Base-by-base conservation (phyloP, 345 rosid genomes). In the Linum lewisii region DNA sequence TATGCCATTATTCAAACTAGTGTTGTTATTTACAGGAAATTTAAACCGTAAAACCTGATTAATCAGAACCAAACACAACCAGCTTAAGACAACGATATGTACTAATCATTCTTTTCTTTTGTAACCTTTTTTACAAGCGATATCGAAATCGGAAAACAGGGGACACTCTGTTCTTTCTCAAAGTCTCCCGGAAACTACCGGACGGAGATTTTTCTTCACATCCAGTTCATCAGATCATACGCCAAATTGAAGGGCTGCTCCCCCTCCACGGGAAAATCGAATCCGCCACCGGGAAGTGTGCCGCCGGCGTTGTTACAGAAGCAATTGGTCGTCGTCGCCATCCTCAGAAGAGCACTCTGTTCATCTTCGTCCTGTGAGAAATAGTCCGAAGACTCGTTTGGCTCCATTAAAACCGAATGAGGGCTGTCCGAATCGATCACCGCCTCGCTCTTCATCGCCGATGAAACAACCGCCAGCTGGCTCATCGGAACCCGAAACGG, bases 311-410 rank as follows among this genome's bases (percentile, higher is more conserved):
- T 3, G 15, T 42, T 42, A 16, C 16, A 16, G 47, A 42, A 42
- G 47, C 47, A 11, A 42, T 42, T 11, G 47, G 47, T 42, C 16
- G 45, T 15, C 16, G 45, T 2, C 32, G 45, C 45, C 45, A 38
- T 38, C 47, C 9, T 42, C 47, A 42, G 47, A 42, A 42, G n/a
- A n/a, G n/a, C n/a, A n/a, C n/a, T n/a, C n/a, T n/a, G 14, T 42
- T 42, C 56, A 4, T 52, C 56, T 24, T 52, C 56, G 25, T 52
- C 56, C 56, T 52, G 56, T 19, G 56, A 52, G 56, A 52, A 52
- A 24, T 52, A 24, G 13, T 52, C 56, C 18, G 47, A 42, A 1
- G 47, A 42, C 18, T 42, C 47, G 16, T 11, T 42, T 16, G 47
- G 16, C 2, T 42, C 47, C 47, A 42, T 42, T 15, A 52, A 52